Evolutionary conservation across 768 basidiomycete genomes (phyloP).

Genomic region (Ramaria sp.): DNA sequence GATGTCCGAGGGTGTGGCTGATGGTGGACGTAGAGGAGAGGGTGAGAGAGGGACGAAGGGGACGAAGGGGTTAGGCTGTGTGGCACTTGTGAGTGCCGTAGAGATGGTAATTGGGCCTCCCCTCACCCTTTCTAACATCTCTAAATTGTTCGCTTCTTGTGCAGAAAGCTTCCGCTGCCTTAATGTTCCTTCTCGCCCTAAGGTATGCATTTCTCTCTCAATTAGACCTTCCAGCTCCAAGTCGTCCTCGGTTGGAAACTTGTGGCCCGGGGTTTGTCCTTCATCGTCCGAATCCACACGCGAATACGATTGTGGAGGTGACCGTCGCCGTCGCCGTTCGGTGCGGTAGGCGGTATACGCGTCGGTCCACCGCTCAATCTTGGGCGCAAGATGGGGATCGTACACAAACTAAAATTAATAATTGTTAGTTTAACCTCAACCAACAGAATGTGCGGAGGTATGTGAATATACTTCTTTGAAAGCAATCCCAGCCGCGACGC

Average conservation of each 20-base stretch:
- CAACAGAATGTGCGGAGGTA: not conserved
- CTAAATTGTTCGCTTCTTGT: not conserved
- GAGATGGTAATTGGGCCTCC: not conserved
- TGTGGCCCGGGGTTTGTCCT: not conserved
- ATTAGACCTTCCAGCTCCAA: not conserved
- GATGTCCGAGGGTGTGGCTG: not conserved
- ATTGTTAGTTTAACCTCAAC: not conserved
- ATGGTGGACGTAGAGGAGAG: not conserved
- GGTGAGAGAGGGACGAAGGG: not conserved
- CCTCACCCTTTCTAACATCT: constrained; percentile 1
- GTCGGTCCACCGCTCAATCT: not conserved
- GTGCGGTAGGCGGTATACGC: not conserved
- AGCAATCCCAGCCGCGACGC: constrained; percentile 2
- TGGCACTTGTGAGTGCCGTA: not conserved
- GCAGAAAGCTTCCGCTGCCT: not conserved
- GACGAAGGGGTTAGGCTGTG: not conserved
- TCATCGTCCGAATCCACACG: not conserved
- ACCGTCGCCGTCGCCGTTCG: not conserved
- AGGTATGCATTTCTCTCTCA: not conserved
- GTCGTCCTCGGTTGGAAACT: not conserved
- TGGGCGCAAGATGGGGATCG: constrained; percentile 2
- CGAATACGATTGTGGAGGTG: not conserved
- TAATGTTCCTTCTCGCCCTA: not conserved
- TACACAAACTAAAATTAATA: constrained; percentile 1
- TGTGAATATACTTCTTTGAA: constrained; percentile 4